Base-by-base conservation (phyloP, 1,139 yeast species). In the Yamadazyma aaseri region DNA sequence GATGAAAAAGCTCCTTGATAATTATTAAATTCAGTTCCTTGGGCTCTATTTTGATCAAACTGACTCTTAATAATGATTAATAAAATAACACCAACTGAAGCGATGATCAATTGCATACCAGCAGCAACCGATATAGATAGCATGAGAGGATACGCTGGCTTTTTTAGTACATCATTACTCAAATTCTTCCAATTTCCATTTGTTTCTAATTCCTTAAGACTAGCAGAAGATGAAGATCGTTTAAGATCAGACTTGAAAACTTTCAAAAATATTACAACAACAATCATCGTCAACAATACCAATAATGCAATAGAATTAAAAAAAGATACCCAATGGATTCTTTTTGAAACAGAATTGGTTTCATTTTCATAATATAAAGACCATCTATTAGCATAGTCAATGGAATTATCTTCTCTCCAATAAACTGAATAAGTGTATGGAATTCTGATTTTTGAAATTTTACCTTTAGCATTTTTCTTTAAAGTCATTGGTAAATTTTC, bases 341-440 rank as follows among this genome's bases (percentile, higher is more conserved):
- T 72, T 24, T 55, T 57, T 35, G 58, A 55, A 16, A 66, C 62
- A 5, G 59, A 56, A 26, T 60, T 58, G 22, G 71, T 73, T 31
- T 77, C 85, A 44, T 76, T 71, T 35, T 76, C 72, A 51, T 81
- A 74, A 55, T 82, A 87, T 48, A 81, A 62, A 34, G 79, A 79
- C 95, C 95, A 86, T 46, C 96, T 67, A 41, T 79, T 70, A 32
- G 71, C 71, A 73, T 89, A 85, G 28, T 76, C 75, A 20, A 85
- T 67, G 3, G 79, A 70, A 31, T 65, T 63, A 41, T 87, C 96
- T 56, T 87, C 95, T 55, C 94, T 70, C 95, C 96, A 89, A 54
- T 84, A 84, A 3, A 89, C 90, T 0, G 96, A 77, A 51, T 87
- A 89, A 1, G 96, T 84, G 58, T 79, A 87, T 6, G 92, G 89